Evolutionary conservation across 306 rosid species (phyloP).

Genomic region (Gynostemma pentaphyllum): DNA sequence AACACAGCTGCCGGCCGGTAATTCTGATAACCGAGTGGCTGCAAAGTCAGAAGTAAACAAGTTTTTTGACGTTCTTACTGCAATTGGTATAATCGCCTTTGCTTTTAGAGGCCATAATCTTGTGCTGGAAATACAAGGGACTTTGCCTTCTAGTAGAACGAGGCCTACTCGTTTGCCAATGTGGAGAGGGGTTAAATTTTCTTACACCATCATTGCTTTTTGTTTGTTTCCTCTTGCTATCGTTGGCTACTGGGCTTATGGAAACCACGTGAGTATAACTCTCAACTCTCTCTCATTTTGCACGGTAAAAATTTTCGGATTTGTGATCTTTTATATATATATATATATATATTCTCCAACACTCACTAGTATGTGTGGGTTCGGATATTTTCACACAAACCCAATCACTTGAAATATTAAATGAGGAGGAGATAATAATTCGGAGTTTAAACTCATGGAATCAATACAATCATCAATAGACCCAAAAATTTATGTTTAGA

Average conservation of each 20-base stretch:
- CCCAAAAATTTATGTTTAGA: too few relatives aligned
- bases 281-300: too few relatives aligned
- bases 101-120: conserved; percentile 82
- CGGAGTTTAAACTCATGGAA: too few relatives aligned
- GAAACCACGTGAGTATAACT: conserved; percentile 52
- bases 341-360: too few relatives aligned
- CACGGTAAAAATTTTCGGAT: too few relatives aligned
- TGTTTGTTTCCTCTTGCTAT: conserved; percentile 65
- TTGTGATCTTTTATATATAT: too few relatives aligned
- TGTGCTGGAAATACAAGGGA: conserved; percentile 71
- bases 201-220: conserved; percentile 46
- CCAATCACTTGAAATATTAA: too few relatives aligned
- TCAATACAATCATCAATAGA: too few relatives aligned
- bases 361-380: too few relatives aligned
- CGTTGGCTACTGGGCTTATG: conserved; percentile 64
- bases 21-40: too few relatives aligned
- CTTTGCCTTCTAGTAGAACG: conserved; percentile 47
- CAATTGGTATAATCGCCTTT: conserved; percentile 60
- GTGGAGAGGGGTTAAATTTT: conserved; percentile 67
- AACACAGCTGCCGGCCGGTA: conserved; percentile 29
- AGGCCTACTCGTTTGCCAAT: conserved; percentile 50
- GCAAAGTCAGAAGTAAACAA: conserved; percentile 18
- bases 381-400: too few relatives aligned
- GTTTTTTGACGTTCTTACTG: conserved; percentile 33
- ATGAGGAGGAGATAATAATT: too few relatives aligned